Evolutionary conservation across 495 filamentous ascomycete genomes (phyloP).

Genomic region (Pyronema domesticum): DNA sequence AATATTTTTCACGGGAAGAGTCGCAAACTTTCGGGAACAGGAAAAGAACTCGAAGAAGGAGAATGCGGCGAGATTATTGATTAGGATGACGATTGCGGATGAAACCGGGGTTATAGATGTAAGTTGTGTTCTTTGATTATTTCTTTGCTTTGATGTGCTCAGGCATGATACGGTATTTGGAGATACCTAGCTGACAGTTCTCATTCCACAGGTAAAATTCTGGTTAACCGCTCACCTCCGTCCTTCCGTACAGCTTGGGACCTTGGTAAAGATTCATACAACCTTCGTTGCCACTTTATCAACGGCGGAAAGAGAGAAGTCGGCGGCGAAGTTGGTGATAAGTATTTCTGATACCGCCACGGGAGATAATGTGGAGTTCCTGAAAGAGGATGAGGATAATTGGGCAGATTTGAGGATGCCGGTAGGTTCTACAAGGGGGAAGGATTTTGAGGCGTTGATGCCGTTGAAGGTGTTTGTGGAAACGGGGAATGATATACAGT

Average conservation of each 20-base stretch:
- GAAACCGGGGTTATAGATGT: conserved; percentile 4
- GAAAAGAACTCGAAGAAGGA: not conserved
- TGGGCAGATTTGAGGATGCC: not conserved
- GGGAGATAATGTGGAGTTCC: conserved; percentile 2
- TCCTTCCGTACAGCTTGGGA: not conserved
- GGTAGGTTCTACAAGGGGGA: not conserved
- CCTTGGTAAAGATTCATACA: not conserved
- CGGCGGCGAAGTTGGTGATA: not conserved
- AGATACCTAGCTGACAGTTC: too few species aligned
- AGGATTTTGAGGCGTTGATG: not conserved
- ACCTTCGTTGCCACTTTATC: conserved; percentile 1
- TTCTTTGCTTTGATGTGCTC: not conserved
- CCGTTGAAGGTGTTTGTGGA: conserved; percentile 4
- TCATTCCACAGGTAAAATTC: not conserved
- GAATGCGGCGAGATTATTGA: not conserved
- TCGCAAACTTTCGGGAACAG: conserved; percentile 1
- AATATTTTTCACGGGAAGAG: conserved; percentile 1
- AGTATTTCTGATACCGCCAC: conserved; percentile 2
- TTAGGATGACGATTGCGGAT: not conserved
- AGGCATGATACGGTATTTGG: too few species aligned
- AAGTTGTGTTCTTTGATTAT: not conserved
- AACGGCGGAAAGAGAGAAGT: not conserved
- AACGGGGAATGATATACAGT: not conserved
- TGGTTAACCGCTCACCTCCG: not conserved
- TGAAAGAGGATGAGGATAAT: conserved; percentile 2